Percentiles rank a stretch among this genome's conserved stretches.
Conservation (phyloP, 2,329 filamentous ascomycete genomes). For the Colletotrichum coccodes region DNA sequence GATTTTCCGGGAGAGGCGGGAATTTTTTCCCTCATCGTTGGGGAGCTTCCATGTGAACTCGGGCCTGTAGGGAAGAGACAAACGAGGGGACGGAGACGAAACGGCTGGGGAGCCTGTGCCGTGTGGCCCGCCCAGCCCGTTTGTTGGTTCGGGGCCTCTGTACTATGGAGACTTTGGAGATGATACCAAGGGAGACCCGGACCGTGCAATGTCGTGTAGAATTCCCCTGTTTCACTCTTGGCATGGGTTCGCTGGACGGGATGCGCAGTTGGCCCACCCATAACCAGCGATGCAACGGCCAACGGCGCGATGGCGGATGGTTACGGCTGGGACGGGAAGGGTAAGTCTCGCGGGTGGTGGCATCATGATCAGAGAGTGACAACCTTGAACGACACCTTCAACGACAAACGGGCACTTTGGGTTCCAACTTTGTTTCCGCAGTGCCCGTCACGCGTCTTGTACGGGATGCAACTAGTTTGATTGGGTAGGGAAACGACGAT, state of each 20-base stretch:
- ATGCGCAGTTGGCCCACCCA: background rate
- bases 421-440: no score
- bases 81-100: background rate
- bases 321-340: background rate
- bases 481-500: background rate
- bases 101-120: background rate
- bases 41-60: background rate
- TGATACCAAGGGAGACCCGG: background rate
- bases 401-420: no score
- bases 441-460: background rate
- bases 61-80: background rate
- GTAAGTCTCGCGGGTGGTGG: no score
- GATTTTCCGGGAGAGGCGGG: background rate
- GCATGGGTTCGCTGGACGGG: background rate
- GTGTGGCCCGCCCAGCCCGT: background rate
- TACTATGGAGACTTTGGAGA: background rate
- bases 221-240: slow-evolving; percentile 26
- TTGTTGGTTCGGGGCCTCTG: background rate
- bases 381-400: no score
- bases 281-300: background rate
- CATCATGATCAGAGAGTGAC: no score
- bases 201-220: background rate
- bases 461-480: background rate
- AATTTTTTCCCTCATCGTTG: background rate
- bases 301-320: slow-evolving; percentile 3